These are phyloP conservation scores for Pterocarpus macrocarpus DNA, from an alignment of 306 rosid species.

Conservation along the genomic window DNA sequence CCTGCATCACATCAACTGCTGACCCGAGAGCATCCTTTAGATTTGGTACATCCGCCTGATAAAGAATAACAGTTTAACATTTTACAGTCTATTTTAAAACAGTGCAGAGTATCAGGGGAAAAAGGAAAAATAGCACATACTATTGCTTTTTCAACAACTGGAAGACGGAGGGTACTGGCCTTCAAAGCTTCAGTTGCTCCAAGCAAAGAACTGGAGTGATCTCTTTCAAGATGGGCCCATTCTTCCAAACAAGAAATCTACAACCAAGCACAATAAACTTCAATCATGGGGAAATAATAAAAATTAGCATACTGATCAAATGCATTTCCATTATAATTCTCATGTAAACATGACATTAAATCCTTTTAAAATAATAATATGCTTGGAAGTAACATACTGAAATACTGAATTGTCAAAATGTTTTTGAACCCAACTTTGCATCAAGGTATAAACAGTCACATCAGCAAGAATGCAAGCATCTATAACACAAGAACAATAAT, in stretches of 20 bases:
- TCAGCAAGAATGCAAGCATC: slow-evolving; percentile 26
- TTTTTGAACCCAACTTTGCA: slow-evolving; percentile 13
- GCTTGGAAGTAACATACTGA: slow-evolving; percentile 5
- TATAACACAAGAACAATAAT: slow-evolving; percentile 8
- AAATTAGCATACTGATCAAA: slow-evolving; percentile 26
- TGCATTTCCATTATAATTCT: slow-evolving; percentile 14
- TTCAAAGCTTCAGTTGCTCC: slow-evolving; percentile 98
- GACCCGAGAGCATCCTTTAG: slow-evolving; percentile 94
- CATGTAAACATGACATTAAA: slow-evolving; percentile 1
- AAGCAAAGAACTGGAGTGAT: slow-evolving; percentile 89
- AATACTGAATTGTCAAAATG: neutral
- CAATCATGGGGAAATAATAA: slow-evolving; percentile 34
- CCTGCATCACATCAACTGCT: slow-evolving; percentile 96
- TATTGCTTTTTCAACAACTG: slow-evolving; percentile 85
- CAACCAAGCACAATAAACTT: slow-evolving; percentile 52
- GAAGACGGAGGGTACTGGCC: slow-evolving; percentile 99
- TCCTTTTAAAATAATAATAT: slow-evolving; percentile 4
- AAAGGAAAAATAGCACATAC: slow-evolving; percentile 58
- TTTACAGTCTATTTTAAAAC: slow-evolving; percentile 27
- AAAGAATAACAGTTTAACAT: slow-evolving; percentile 30
- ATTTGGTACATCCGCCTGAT: slow-evolving; percentile 90
- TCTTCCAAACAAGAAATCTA: slow-evolving; percentile 91
- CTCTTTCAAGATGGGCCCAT: slow-evolving; percentile 92
- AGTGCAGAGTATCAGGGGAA: slow-evolving; percentile 3
- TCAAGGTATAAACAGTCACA: slow-evolving; percentile 21